These are phyloP conservation scores for Protomyces arabidopsidicola DNA, from an alignment of 1,139 yeast genomes.

Conservation along the genomic window DNA sequence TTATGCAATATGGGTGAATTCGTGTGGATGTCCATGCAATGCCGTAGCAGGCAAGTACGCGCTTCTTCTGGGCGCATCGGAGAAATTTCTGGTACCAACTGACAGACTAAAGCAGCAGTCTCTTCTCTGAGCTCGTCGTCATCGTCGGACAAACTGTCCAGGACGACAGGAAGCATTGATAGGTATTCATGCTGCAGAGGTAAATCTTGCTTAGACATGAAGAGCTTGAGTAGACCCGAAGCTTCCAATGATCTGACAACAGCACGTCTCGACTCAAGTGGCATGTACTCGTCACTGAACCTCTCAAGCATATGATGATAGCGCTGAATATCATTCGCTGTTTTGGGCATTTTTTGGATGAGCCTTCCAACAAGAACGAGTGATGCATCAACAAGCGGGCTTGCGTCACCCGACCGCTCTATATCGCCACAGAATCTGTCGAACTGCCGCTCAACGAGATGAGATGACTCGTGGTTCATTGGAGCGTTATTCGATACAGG, in stretches of 20 bases:
- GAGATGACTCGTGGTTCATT: background rate
- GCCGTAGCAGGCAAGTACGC: background rate
- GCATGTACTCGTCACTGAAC: background rate
- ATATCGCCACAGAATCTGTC: background rate
- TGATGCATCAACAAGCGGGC: constrained; percentile 1
- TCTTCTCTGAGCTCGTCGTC: constrained; percentile 11
- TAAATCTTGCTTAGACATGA: background rate
- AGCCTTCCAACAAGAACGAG: constrained; percentile 3
- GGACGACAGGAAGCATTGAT: background rate
- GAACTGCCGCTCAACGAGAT: background rate
- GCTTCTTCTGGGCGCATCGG: background rate
- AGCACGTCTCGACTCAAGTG: background rate
- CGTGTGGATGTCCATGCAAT: background rate
- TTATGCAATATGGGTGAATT: background rate
- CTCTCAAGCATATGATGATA: background rate
- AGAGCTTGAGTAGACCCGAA: background rate
- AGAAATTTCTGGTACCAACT: background rate
- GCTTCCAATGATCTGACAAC: background rate
- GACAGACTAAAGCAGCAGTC: background rate
- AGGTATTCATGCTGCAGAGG: background rate
- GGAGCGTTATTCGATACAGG: background rate
- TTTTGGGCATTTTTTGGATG: background rate
- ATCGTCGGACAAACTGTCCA: constrained; percentile 8
- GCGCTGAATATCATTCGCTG: background rate
- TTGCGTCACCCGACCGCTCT: background rate